Conservation (phyloP, 805 yeast species). For the Diddensiella santjacobensis region DNA sequence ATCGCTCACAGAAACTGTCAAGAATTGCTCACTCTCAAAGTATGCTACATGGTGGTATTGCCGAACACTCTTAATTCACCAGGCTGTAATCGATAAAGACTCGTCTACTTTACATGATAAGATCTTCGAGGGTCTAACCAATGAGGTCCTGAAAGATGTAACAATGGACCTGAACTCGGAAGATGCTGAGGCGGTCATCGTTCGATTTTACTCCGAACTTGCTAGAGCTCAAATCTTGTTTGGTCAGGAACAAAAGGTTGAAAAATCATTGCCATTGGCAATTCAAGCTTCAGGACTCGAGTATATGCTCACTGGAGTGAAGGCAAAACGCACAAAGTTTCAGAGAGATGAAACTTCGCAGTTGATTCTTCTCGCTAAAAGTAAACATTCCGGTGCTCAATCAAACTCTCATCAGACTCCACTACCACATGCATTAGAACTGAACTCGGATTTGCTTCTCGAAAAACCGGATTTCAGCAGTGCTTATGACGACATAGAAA, state of each 20-base stretch:
- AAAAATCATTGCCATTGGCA: slow-evolving; percentile 24
- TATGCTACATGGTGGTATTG: slow-evolving; percentile 32
- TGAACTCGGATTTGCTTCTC: slow-evolving; percentile 72
- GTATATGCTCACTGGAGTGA: slow-evolving; percentile 77
- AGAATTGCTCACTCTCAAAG: slow-evolving; percentile 15
- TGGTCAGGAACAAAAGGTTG: slow-evolving; percentile 30
- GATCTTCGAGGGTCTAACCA: slow-evolving; percentile 23
- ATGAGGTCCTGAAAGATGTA: slow-evolving; percentile 18
- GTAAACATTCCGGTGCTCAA: slow-evolving; percentile 21
- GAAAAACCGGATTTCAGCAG: slow-evolving; percentile 65
- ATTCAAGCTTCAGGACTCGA: slow-evolving; percentile 54
- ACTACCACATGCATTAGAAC: slow-evolving; percentile 38
- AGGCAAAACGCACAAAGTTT: slow-evolving; percentile 80
- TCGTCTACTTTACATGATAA: slow-evolving; percentile 28
- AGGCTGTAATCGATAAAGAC: slow-evolving; percentile 28
- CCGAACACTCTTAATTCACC: slow-evolving; percentile 35
- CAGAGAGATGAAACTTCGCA: slow-evolving; percentile 71
- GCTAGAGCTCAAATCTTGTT: slow-evolving; percentile 46
- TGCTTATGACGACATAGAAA: slow-evolving; percentile 37
- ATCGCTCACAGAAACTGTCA: slow-evolving; percentile 31
- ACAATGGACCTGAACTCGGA: not conserved
- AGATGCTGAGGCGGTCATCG: slow-evolving; percentile 20
- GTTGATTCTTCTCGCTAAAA: slow-evolving; percentile 69
- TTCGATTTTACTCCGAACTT: slow-evolving; percentile 54
- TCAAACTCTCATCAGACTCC: slow-evolving; percentile 19